Conservation (phyloP, 2,329 filamentous ascomycete genomes). For the Lecanicillium sp. region DNA sequence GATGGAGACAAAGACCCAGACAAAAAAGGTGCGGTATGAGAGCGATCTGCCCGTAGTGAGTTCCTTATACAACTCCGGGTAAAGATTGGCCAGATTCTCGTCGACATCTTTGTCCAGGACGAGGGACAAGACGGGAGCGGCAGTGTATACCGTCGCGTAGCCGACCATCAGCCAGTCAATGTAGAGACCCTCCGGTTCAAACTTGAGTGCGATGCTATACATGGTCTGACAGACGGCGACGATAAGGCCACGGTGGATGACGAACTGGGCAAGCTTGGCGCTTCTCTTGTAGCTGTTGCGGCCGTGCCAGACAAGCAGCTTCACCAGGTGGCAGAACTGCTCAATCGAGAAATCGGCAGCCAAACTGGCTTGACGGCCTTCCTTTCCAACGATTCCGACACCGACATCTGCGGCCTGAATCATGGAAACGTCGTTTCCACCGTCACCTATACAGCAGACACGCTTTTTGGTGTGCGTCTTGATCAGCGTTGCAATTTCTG, state of each 20-base stretch:
- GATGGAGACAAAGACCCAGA: constrained; percentile 90
- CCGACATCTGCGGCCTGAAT: constrained; percentile 98
- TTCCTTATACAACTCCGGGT: constrained; percentile 96
- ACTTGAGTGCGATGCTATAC: constrained; percentile 87
- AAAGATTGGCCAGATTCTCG: constrained; percentile 86
- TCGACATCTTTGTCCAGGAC: constrained; percentile 95
- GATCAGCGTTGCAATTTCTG: constrained; percentile 86
- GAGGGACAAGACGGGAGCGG: constrained; percentile 83
- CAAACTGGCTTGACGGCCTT: constrained; percentile 88
- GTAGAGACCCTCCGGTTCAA: constrained; percentile 92
- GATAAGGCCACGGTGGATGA: constrained; percentile 94
- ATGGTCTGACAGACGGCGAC: constrained; percentile 95
- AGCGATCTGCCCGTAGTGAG: constrained; percentile 83
- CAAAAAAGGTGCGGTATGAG: constrained; percentile 90
- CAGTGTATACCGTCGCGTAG: constrained; percentile 94
- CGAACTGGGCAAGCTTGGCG: constrained; percentile 94
- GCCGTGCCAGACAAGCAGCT: constrained; percentile 97
- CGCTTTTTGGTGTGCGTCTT: constrained; percentile 88
- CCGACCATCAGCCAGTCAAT: constrained; percentile 95
- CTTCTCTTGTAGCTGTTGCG: constrained; percentile 95
- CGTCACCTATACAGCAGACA: constrained; percentile 95
- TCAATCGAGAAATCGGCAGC: constrained; percentile 96
- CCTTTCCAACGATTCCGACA: constrained; percentile 96
- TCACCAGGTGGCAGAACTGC: constrained; percentile 91
- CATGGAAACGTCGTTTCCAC: constrained; percentile 98